Evolutionary conservation across 495 filamentous ascomycete genomes (phyloP).

Genomic region (Talaromyces liani): DNA sequence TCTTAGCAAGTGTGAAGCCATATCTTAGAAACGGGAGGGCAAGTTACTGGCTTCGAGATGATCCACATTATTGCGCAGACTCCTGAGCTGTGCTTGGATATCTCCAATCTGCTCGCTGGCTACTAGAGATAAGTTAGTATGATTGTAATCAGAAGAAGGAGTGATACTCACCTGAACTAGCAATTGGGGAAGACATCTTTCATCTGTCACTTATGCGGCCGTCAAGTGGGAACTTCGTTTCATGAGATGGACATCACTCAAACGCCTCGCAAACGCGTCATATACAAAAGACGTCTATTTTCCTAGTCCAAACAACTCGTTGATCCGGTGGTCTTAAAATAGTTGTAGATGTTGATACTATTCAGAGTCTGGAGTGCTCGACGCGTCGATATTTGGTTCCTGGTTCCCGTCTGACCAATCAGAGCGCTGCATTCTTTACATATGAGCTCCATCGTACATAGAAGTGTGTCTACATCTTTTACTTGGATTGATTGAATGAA

Average conservation of each 20-base stretch:
- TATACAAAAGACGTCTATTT: background rate
- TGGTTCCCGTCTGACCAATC: conserved; percentile 4
- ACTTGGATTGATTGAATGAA: background rate
- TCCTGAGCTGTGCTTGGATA: conserved; percentile 4
- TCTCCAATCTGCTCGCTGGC: conserved; percentile 2
- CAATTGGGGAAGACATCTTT: background rate
- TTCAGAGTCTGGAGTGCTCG: background rate
- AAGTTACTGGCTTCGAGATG: conserved; percentile 37
- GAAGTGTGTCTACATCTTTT: background rate
- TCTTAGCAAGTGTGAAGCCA: conserved; percentile 10
- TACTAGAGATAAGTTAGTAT: background rate
- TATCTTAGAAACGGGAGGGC: background rate
- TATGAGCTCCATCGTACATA: background rate
- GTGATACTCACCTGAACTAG: conserved; percentile 4
- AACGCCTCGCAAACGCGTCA: background rate
- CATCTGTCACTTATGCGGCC: background rate
- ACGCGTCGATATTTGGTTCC: conserved; percentile 5
- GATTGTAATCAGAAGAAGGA: background rate
- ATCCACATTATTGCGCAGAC: conserved; percentile 31
- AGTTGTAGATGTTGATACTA: background rate
- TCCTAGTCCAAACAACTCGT: background rate
- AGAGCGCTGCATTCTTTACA: background rate
- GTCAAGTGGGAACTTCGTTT: background rate
- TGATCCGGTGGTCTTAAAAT: background rate
- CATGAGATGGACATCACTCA: background rate